Evolutionary conservation across 2,329 filamentous ascomycete species (phyloP).

Genomic region (Helminthosporium solani): DNA sequence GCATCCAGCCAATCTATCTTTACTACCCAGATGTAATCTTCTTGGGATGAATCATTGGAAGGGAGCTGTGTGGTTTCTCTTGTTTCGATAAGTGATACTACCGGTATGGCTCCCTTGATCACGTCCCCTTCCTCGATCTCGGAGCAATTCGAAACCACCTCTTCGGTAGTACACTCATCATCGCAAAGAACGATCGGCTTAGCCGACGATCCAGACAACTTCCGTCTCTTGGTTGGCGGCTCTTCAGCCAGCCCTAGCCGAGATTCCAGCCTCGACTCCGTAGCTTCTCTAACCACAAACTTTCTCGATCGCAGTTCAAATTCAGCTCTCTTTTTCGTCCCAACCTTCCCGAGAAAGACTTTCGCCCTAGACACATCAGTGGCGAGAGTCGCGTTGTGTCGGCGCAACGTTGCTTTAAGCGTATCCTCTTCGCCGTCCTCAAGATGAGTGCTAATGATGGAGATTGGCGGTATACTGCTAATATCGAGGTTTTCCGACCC

Average conservation of each 20-base stretch:
- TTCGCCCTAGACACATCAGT: slow-evolving; percentile 71
- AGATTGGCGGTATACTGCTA: slow-evolving; percentile 62
- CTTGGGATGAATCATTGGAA: slow-evolving; percentile 16
- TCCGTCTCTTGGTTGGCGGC: slow-evolving; percentile 21
- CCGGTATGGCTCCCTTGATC: slow-evolving; percentile 5
- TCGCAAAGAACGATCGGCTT: slow-evolving; percentile 14
- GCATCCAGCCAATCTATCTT: slow-evolving; percentile 56
- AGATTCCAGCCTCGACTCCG: slow-evolving; percentile 19
- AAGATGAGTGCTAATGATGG: slow-evolving; percentile 71
- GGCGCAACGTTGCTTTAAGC: slow-evolving; percentile 63
- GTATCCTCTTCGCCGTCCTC: slow-evolving; percentile 61
- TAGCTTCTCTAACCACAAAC: slow-evolving; percentile 58
- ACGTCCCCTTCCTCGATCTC: slow-evolving; percentile 16
- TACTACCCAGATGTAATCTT: slow-evolving; percentile 51
- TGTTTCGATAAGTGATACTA: slow-evolving; percentile 9
- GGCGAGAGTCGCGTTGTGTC: slow-evolving; percentile 60
- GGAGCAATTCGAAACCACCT: slow-evolving; percentile 13
- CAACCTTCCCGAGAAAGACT: slow-evolving; percentile 72
- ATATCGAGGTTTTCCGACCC: slow-evolving; percentile 47
- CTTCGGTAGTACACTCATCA: slow-evolving; percentile 26
- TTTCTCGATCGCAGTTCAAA: slow-evolving; percentile 74
- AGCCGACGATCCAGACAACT: slow-evolving; percentile 5
- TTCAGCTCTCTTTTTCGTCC: slow-evolving; percentile 66
- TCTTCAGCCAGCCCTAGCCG: slow-evolving; percentile 16
- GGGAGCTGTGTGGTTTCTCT: slow-evolving; percentile 8